Evolutionary conservation across 139 green algal species (phyloP).

Genomic region (Asterochloris erici): DNA sequence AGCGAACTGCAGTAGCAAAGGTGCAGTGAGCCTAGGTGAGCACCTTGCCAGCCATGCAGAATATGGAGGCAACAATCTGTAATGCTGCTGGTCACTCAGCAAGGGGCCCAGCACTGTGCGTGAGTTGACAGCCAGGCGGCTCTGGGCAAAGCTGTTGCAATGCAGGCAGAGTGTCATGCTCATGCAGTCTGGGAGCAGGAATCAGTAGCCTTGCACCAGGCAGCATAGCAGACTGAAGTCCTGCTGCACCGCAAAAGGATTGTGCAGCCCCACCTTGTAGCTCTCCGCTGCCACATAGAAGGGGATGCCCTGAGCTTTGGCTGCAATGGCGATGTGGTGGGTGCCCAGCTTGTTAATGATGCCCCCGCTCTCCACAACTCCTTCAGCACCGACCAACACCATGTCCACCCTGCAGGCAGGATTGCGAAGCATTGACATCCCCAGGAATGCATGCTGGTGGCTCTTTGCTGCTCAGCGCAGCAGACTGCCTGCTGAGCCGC

Average conservation of each 20-base stretch:
- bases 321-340: conserved; percentile 60
- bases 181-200: not conserved
- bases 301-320: conserved; percentile 76
- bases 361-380: conserved; percentile 92
- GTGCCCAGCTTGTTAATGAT: conserved; percentile 94
- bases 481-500: too few relatives aligned
- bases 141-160: not conserved
- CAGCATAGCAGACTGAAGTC: too few relatives aligned
- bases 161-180: not conserved
- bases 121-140: too few relatives aligned
- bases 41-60: too few relatives aligned
- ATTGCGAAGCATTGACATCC: not conserved
- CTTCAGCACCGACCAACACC: conserved; percentile 92
- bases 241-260: not conserved
- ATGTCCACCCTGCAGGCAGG: conserved; percentile 66
- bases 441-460: not conserved
- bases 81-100: too few relatives aligned
- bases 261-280: conserved; percentile 69
- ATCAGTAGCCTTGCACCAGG: too few relatives aligned
- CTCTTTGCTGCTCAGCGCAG: too few relatives aligned
- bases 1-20: conserved; percentile 53
- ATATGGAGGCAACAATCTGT: too few relatives aligned
- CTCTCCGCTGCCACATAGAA: conserved; percentile 93
- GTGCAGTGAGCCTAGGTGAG: too few relatives aligned
- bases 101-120: too few relatives aligned